Percentiles rank a stretch among this genome's conserved stretches.
These are phyloP conservation scores for Monosporascus sp. DNA, from an alignment of 2,329 filamentous ascomycete species.

Conservation along the genomic window DNA sequence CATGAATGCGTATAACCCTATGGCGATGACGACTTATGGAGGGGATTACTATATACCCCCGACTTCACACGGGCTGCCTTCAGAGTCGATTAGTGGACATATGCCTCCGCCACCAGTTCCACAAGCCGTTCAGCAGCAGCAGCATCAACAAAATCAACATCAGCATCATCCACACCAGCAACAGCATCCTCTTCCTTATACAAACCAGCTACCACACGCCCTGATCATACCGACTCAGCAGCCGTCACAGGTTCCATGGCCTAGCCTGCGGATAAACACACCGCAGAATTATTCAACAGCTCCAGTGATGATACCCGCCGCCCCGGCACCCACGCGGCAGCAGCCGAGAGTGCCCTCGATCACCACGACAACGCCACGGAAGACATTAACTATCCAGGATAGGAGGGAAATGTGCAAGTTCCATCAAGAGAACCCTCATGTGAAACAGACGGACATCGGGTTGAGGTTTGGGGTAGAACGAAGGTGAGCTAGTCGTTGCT, in stretches of 20 bases:
- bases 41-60: conserved; percentile 57
- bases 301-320: conserved; percentile 53
- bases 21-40: conserved; percentile 64
- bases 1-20: conserved; percentile 60
- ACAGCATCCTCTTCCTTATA: conserved; percentile 17
- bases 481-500: conserved; percentile 59
- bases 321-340: conserved; percentile 45
- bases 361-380: conserved; percentile 62
- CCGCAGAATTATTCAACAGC: conserved; percentile 54
- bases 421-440: conserved; percentile 80
- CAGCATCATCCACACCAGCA: background rate
- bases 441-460: conserved; percentile 96
- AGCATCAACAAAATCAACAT: conserved; percentile 24
- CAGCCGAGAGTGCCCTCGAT: conserved; percentile 46
- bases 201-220: conserved; percentile 54
- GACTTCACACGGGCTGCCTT: conserved; percentile 41
- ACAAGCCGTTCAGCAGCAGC: conserved; percentile 51
- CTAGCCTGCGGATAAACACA: conserved; percentile 74
- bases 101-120: conserved; percentile 58
- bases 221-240: conserved; percentile 64
- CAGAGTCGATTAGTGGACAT: conserved; percentile 41
- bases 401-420: conserved; percentile 91
- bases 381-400: conserved; percentile 87
- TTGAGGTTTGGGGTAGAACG: conserved; percentile 91
- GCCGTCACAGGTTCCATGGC: conserved; percentile 52